phyloP scores from a whole-genome alignment of 140 eudicot genomes.

The Cichorium intybus region DNA sequence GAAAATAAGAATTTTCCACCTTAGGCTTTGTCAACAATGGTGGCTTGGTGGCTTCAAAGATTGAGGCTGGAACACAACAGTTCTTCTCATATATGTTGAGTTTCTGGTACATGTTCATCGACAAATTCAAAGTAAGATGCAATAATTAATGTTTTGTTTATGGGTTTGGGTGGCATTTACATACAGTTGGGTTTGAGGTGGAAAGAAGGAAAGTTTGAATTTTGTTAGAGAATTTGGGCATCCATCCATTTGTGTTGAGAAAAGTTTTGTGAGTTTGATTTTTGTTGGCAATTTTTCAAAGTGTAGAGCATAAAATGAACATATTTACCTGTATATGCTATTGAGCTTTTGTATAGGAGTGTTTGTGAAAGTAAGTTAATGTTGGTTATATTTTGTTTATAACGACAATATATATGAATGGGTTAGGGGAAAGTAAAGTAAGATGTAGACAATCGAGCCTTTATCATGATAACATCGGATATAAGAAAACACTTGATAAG shows the following conservation, averaged over 20 bases:
- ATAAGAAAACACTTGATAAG: too few species aligned
- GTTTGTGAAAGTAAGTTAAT: too few species aligned
- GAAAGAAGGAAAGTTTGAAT: conserved; percentile 6
- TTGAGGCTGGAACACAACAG: too few species aligned
- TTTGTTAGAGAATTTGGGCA: neutral
- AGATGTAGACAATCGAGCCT: too few species aligned
- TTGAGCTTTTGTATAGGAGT: too few species aligned
- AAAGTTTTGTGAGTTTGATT: conserved; percentile 25
- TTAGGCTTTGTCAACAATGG: too few species aligned
- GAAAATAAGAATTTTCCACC: too few species aligned
- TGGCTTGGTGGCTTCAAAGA: too few species aligned
- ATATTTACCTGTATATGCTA: neutral
- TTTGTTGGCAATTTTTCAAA: conserved; percentile 19
- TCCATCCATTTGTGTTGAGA: conserved; percentile 6
- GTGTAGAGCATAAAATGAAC: conserved; percentile 24
- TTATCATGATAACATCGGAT: too few species aligned
- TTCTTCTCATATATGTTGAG: conserved; percentile 72
- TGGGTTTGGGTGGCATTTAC: neutral
- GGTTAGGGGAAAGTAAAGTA: too few species aligned
- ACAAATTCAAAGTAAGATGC: conserved; percentile 67
- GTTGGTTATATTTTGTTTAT: too few species aligned
- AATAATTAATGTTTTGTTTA: conserved; percentile 37
- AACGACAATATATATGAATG: too few species aligned
- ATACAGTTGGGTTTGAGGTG: conserved; percentile 3
- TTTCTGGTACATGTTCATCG: conserved; percentile 65